Evolutionary conservation across 768 basidiomycete genomes (phyloP).

Genomic region (Tulasnella sp.): DNA sequence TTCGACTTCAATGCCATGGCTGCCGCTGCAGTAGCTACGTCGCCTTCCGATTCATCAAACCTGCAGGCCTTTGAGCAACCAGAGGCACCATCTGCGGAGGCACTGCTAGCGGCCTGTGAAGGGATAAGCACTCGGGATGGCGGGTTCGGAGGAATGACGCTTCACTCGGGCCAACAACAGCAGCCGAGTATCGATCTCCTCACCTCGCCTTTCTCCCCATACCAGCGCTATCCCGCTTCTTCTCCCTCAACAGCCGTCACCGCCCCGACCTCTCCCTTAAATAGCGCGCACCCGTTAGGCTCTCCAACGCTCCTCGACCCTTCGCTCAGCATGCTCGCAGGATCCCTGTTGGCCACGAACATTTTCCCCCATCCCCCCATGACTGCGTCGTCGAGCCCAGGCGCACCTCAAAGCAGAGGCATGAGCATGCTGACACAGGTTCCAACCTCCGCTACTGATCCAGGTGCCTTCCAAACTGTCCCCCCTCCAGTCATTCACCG

Average conservation of each 20-base stretch:
- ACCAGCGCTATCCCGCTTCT: neutral
- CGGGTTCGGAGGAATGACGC: neutral
- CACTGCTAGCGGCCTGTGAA: constrained; percentile 7
- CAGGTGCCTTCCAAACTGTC: constrained; percentile 11
- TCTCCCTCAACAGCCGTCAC: constrained; percentile 27
- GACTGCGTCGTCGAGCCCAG: constrained; percentile 47
- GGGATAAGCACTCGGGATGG: neutral
- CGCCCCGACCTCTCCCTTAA: constrained; percentile 26
- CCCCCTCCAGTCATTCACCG: constrained; percentile 56
- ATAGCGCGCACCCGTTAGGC: neutral
- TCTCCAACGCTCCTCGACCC: constrained; percentile 19
- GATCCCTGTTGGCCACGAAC: neutral
- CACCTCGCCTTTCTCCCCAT: constrained; percentile 1
- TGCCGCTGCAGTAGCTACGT: neutral
- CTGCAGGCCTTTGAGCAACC: neutral
- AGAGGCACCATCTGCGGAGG: neutral
- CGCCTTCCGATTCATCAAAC: constrained; percentile 12
- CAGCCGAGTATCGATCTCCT: neutral
- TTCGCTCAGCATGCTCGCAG: constrained; percentile 10
- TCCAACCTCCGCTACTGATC: constrained; percentile 17
- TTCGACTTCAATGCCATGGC: constrained; percentile 30
- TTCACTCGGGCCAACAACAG: neutral
- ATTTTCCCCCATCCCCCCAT: constrained; percentile 23
- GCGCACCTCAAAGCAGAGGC: constrained; percentile 42
- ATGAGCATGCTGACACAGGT: constrained; percentile 17